Evolutionary conservation across 495 filamentous ascomycete genomes (phyloP).

Genomic region (Penicillium subrubescens): DNA sequence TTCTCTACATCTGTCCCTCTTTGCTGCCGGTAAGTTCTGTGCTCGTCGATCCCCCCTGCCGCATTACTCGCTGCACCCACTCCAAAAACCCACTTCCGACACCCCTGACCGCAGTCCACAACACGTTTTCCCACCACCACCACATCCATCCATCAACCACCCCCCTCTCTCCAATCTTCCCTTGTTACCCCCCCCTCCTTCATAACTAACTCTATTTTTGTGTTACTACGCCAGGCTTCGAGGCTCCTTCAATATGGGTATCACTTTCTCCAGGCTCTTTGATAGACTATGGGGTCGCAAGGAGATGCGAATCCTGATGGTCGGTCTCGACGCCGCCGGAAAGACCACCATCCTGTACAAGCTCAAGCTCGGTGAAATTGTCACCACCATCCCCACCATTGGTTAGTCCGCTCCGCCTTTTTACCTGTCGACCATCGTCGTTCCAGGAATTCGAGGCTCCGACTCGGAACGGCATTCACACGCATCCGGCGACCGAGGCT

Average conservation of each 20-base stretch:
- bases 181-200: constrained; percentile 12
- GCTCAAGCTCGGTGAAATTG: constrained; percentile 99
- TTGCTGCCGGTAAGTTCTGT: constrained; percentile 15
- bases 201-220: constrained; percentile 29
- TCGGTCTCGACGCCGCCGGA: constrained; percentile 97
- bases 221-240: constrained; percentile 27
- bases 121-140: constrained; percentile 31
- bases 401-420: constrained; percentile 63
- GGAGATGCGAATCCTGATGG: constrained; percentile 99
- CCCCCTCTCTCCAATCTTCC: constrained; percentile 25
- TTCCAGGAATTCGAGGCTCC: neutral
- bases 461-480: neutral
- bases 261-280: constrained; percentile 90
- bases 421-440: neutral
- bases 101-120: constrained; percentile 33
- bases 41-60: constrained; percentile 19
- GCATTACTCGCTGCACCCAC: neutral
- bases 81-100: constrained; percentile 16
- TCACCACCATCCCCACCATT: constrained; percentile 99
- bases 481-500: constrained; percentile 2
- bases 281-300: constrained; percentile 97
- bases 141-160: constrained; percentile 9
- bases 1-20: constrained; percentile 24
- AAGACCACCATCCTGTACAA: constrained; percentile 99
- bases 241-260: constrained; percentile 79